phyloP scores from a whole-genome alignment of 345 rosid species.

The Corchorus olitorius region DNA sequence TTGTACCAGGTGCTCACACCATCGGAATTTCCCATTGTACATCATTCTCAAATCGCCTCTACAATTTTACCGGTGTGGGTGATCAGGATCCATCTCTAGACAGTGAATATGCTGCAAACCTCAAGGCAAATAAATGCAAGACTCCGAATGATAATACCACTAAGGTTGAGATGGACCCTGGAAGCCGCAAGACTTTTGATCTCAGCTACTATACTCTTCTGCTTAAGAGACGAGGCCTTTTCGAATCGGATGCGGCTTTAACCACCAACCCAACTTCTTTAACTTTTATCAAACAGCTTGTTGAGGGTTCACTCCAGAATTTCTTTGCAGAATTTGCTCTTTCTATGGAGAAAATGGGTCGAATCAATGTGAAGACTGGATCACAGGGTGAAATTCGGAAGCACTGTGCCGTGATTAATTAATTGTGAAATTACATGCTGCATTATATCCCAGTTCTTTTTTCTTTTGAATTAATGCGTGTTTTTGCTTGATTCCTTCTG shows the following conservation, averaged over 20 bases:
- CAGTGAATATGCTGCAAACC: conserved; percentile 63
- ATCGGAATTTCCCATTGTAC: conserved; percentile 69
- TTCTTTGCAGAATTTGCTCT: conserved; percentile 54
- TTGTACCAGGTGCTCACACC: conserved; percentile 69
- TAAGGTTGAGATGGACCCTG: conserved; percentile 74
- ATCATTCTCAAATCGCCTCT: conserved; percentile 58
- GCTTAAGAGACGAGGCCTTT: conserved; percentile 67
- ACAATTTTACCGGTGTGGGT: conserved; percentile 68
- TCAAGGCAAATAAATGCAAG: conserved; percentile 61
- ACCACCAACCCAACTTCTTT: conserved; percentile 46
- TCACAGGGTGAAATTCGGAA: conserved; percentile 63
- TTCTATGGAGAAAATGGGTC: conserved; percentile 81
- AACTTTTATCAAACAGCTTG: conserved; percentile 40
- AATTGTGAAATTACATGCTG: background rate
- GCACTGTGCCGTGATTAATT: conserved; percentile 57
- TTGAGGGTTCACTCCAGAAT: conserved; percentile 46
- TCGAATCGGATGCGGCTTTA: conserved; percentile 69
- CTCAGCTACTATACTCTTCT: conserved; percentile 55
- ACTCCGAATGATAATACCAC: conserved; percentile 54
- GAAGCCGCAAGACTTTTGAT: conserved; percentile 74
- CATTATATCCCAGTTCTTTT: too few species aligned
- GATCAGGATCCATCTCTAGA: conserved; percentile 67
- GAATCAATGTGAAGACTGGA: conserved; percentile 63
- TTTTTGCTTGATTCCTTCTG: too few species aligned
- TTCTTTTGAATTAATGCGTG: too few species aligned